Evolutionary conservation across 352 stramenopile genomes (phyloP).

Genomic region (Pythium angustatum): DNA sequence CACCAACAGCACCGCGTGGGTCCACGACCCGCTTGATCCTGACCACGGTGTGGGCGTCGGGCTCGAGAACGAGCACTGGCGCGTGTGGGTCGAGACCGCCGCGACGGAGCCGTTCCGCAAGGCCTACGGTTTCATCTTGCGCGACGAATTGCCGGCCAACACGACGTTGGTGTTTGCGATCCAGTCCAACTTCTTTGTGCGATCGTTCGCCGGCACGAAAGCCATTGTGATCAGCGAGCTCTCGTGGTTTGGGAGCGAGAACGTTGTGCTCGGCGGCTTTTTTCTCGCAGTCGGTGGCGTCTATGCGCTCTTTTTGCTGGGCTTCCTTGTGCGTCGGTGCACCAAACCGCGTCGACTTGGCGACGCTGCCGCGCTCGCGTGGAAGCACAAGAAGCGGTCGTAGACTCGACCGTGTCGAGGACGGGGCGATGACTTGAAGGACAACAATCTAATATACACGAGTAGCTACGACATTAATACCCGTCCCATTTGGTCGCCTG

Average conservation of each 20-base stretch:
- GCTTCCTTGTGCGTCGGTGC: constrained; percentile 53
- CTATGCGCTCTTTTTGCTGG: constrained; percentile 46
- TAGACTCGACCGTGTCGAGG: too few species aligned
- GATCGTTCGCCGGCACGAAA: constrained; percentile 64
- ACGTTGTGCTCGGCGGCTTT: constrained; percentile 51
- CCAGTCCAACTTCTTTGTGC: constrained; percentile 81
- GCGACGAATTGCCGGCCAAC: constrained; percentile 42
- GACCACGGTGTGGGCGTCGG: constrained; percentile 46
- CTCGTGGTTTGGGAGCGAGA: constrained; percentile 69
- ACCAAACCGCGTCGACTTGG: constrained; percentile 48
- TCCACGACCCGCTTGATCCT: constrained; percentile 49
- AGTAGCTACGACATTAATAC: too few species aligned
- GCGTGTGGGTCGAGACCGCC: constrained; percentile 70
- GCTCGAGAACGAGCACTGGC: constrained; percentile 76
- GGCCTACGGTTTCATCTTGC: constrained; percentile 60
- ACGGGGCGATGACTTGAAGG: too few species aligned
- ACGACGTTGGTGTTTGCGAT: constrained; percentile 75
- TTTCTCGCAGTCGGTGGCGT: constrained; percentile 59
- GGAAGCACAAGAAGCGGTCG: constrained; percentile 49
- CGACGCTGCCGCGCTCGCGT: constrained; percentile 51
- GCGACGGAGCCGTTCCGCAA: constrained; percentile 70
- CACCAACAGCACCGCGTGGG: constrained; percentile 79
- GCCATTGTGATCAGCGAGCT: constrained; percentile 66
- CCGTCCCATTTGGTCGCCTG: too few species aligned
- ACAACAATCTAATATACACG: too few species aligned